Conservation (phyloP, 2,329 filamentous ascomycete species). For the Ophiocordyceps camponoti-saundersi region DNA sequence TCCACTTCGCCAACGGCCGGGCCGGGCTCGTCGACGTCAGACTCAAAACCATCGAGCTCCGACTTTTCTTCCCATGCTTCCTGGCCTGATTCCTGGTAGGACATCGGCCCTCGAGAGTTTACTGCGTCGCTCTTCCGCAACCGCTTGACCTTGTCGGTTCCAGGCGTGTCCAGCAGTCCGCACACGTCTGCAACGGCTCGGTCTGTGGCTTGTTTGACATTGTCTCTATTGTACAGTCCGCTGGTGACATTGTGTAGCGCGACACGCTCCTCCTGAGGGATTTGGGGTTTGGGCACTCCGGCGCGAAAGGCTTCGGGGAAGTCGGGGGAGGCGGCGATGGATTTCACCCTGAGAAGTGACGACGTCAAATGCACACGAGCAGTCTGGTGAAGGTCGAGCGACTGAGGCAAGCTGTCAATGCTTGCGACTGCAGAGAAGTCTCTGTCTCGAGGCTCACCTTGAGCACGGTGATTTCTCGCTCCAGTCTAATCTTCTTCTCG, state of each 20-base stretch:
- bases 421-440: neutral
- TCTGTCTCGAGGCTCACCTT: slow-evolving; percentile 21
- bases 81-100: neutral
- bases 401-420: slow-evolving; percentile 14
- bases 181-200: slow-evolving; percentile 32
- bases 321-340: slow-evolving; percentile 30
- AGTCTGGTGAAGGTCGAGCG: slow-evolving; percentile 39
- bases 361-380: slow-evolving; percentile 38
- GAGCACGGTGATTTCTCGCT: slow-evolving; percentile 39
- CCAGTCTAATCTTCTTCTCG: slow-evolving; percentile 40
- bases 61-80: slow-evolving; percentile 13
- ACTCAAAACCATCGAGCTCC: slow-evolving; percentile 20
- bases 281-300: slow-evolving; percentile 29
- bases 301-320: slow-evolving; percentile 30
- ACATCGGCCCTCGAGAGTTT: slow-evolving; percentile 2
- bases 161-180: slow-evolving; percentile 26
- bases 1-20: slow-evolving; percentile 6
- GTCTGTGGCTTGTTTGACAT: slow-evolving; percentile 30
- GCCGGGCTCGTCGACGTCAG: slow-evolving; percentile 11
- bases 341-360: slow-evolving; percentile 35
- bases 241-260: slow-evolving; percentile 44
- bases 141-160: slow-evolving; percentile 22
- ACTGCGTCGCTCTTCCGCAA: slow-evolving; percentile 14
- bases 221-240: slow-evolving; percentile 32
- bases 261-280: slow-evolving; percentile 32